Evolutionary conservation across 768 basidiomycete species (phyloP), one percentile per base, ranked within the genome.

Genomic region (Rhizopogon sp.): DNA sequence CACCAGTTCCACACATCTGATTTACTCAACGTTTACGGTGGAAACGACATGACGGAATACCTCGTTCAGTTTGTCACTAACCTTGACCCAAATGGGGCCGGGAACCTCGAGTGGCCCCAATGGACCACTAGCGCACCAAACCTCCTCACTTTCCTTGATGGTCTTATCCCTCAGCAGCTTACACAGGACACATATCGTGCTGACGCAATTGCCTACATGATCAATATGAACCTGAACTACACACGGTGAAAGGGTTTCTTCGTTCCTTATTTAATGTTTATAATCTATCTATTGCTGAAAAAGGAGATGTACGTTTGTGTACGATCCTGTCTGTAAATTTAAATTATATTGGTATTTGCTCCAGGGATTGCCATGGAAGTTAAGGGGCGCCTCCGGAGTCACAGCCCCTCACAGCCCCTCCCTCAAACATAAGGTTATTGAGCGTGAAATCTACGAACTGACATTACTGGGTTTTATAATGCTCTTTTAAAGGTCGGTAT

Each of bases 1-100:
- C 14, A 8, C n/a, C 16, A 56, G 47, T 43, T 41, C 25, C 55
- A 56, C 41, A 40, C 17, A 8, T 56, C 55, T 14, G 55, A 56
- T 56, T 14, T 56, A 14, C 11, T 16, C 20, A 25, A 50, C 16
- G 37, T 56, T 33, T 56, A 51, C 17, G 49, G 47, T 6, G 41
- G 41, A 16, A 29, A 40, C n/a, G 55, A 56, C 43, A 51, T 56
- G 49, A 39, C 41, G 14, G 39, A 43, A 43, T 61, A 58, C 50
- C 61, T 69, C 25, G 61, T 69, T 56, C 61, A 61, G 41, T 69
- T 69, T 51, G 62, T 56, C 10, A 43, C 57, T 8, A 61, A 56
- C 16, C 58, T 67, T 9, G 56, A 69, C 43, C 68, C 68, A 7
- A 63, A 60, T 25, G 60, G 57, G 45, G 50, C 40, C 13, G 46